Base-by-base conservation (phyloP, 352 stramenopile genomes). In the Globisporangium canariense region DNA sequence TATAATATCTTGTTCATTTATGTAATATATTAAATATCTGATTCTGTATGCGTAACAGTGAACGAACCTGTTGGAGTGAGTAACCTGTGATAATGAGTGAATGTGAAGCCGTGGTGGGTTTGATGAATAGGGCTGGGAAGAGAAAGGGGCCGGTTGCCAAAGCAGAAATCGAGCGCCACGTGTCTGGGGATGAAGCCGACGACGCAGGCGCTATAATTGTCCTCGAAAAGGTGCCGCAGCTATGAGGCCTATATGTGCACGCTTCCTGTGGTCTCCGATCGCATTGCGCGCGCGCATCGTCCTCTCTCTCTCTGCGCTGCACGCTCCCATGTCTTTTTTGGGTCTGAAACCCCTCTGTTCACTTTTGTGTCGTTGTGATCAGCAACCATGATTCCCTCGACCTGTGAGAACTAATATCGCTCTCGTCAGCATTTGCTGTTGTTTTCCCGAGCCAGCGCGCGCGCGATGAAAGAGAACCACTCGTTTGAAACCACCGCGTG, bases 401-500 rank as follows among this genome's bases (percentile, higher is more conserved):
- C 59, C 59, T 58, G 47, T 46, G 47, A 65, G 5, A 65, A 0
- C 51, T 52, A 20, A 65, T 65, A 52, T 10, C 6, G 32, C 34
- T 58, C 47, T 51, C 59, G 25, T 65, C 46, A 65, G 40, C 32
- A 43, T 65, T 59, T 49, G 9, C 22, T 56, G 50, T 56, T 56
- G 30, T 40, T 56, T 9, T 38, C 16, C 18, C 34, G 45, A 59
- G 59, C 59, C 58, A 57, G 58, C 34, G 30, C 34, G 28, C 1
- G 11, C 18, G 45, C 63, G 60, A 57, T 60, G 62, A 64, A 74
- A 76, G 74, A 63, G 65, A 81, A 66, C 79, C 79, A 88, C 67
- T 85, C 79, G 76, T 88, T 88, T 76, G 57, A 76, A 83, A 74
- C 62, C 54, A 34, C 41, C 5, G 10, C 53, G 32, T 3, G 2